Conservation (phyloP, 106 monocot species). For the Amphibolis antarctica region DNA sequence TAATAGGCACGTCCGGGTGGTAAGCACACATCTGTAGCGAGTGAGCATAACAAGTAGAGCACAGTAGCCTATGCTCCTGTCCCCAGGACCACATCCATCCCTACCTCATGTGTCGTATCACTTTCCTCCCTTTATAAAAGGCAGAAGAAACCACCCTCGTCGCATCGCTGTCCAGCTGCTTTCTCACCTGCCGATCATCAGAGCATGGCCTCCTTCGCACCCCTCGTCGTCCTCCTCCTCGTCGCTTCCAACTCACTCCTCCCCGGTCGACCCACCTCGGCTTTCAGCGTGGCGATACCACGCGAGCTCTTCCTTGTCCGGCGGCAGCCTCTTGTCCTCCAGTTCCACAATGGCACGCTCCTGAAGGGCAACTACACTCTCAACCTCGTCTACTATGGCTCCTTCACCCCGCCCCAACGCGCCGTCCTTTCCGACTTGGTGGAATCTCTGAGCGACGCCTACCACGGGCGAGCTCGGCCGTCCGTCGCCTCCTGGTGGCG, state of each 20-base stretch:
- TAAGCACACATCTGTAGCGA: no score
- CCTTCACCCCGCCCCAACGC: slow-evolving; percentile 41
- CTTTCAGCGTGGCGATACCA: neutral
- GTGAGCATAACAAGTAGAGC: no score
- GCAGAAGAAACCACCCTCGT: no score
- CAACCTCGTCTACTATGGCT: slow-evolving; percentile 60
- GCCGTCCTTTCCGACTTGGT: slow-evolving; percentile 25
- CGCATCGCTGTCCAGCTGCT: no score
- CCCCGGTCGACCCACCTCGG: neutral
- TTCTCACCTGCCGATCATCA: no score
- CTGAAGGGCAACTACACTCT: slow-evolving; percentile 46
- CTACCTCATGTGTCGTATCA: no score
- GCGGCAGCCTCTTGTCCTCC: slow-evolving; percentile 29
- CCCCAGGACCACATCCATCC: no score
- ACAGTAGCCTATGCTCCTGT: no score
- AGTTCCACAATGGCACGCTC: slow-evolving; percentile 53
- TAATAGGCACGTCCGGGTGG: no score
- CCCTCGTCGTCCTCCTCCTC: neutral
- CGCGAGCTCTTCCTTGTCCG: slow-evolving; percentile 18
- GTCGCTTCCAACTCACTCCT: neutral
- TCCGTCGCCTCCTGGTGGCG: slow-evolving; percentile 18
- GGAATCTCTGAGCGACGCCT: slow-evolving; percentile 1
- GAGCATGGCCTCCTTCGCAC: neutral
- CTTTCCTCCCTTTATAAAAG: no score
- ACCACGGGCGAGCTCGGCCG: neutral